phyloP scores from a whole-genome alignment of 345 rosid genomes.

The Eucalyptus cladocalyx region DNA sequence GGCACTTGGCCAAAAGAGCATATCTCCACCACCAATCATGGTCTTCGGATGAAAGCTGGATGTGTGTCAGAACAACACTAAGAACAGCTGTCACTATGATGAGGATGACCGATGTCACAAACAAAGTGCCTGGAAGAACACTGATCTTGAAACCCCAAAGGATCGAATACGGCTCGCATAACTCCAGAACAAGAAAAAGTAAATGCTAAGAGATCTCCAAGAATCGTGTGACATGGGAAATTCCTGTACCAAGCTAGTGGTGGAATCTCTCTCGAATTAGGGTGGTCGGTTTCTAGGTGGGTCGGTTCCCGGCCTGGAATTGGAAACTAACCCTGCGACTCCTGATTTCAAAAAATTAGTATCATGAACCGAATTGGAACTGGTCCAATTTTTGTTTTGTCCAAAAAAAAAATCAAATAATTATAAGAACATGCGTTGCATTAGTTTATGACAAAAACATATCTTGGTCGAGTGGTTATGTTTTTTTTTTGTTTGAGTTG shows the following conservation, averaged over 20 bases:
- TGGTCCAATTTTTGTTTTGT: too few relatives aligned
- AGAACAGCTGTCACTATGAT: conserved; percentile 39
- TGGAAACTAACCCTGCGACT: too few relatives aligned
- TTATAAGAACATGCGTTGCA: too few relatives aligned
- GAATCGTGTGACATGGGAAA: conserved; percentile 50
- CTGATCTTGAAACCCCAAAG: conserved; percentile 70
- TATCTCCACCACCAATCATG: conserved; percentile 98
- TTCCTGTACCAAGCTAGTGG: conserved; percentile 45
- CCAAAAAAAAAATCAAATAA: too few relatives aligned
- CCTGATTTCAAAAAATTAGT: too few relatives aligned
- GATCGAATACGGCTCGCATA: conserved; percentile 46
- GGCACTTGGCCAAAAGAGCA: not conserved
- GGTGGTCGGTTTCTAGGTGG: too few relatives aligned
- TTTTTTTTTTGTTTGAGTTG: not conserved
- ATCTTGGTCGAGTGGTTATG: too few relatives aligned
- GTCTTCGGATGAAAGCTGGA: conserved; percentile 78
- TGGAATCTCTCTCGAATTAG: conserved; percentile 47
- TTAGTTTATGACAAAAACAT: too few relatives aligned
- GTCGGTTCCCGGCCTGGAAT: accelerated
- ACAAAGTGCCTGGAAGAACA: conserved; percentile 45
- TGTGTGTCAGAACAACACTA: conserved; percentile 59
- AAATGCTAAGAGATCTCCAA: conserved; percentile 62
- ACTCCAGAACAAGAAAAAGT: conserved; percentile 55
- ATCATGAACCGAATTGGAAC: too few relatives aligned
- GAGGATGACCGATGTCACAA: conserved; percentile 42